Conservation (phyloP, 768 basidiomycete species). For the Hypholoma fasciculare region DNA sequence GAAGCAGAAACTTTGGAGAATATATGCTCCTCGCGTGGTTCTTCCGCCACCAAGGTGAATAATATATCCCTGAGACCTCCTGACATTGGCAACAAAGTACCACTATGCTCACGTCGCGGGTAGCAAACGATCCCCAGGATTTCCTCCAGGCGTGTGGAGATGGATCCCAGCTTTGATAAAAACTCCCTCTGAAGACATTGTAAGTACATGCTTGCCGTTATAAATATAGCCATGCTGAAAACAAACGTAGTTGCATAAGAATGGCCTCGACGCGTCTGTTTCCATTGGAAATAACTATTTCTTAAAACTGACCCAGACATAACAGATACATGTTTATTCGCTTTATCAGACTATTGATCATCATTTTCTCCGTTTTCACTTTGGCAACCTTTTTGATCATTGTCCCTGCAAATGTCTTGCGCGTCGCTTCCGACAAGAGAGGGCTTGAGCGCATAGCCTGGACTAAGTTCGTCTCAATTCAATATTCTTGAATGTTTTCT, state of each 20-base stretch:
- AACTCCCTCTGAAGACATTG: conserved; percentile 45
- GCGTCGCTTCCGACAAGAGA: conserved; percentile 30
- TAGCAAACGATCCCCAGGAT: conserved; percentile 44
- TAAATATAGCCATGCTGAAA: neutral
- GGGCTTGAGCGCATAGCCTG: conserved; percentile 49
- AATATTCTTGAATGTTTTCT: neutral
- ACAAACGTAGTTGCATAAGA: conserved; percentile 46
- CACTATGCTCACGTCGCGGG: neutral
- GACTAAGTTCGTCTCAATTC: conserved; percentile 42
- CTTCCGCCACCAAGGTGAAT: conserved; percentile 57
- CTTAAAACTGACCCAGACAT: conserved; percentile 35
- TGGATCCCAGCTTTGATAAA: conserved; percentile 50
- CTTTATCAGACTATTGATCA: conserved; percentile 62
- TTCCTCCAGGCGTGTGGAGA: conserved; percentile 46
- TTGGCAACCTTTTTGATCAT: conserved; percentile 63
- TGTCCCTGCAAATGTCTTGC: conserved; percentile 53
- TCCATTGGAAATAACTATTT: neutral
- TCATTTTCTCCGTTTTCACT: conserved; percentile 55
- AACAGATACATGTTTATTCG: conserved; percentile 56
- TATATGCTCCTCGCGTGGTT: conserved; percentile 64
- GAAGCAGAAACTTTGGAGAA: conserved; percentile 53
- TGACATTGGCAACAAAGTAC: neutral
- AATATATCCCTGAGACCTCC: too few species aligned
- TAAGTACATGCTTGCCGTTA: conserved; percentile 22
- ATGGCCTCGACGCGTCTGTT: conserved; percentile 59